Base-by-base conservation (phyloP, 495 filamentous ascomycete species). In the Aspergillus ellipticus region DNA sequence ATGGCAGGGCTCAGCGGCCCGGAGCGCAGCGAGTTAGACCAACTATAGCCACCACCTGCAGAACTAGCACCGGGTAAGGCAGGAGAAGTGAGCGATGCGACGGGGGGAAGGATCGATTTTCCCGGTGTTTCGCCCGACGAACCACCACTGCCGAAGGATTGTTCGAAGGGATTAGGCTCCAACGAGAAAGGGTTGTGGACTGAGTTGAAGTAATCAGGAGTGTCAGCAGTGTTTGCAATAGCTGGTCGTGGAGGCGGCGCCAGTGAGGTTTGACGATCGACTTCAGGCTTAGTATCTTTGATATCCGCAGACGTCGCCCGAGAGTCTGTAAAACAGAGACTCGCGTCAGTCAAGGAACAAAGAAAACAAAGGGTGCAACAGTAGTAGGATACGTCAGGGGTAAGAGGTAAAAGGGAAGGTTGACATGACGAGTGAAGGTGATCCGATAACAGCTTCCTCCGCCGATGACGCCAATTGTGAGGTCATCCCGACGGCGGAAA, bases 1-100 rank as follows among this genome's bases (percentile, higher is more conserved):
- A 98, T 98, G 53, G 94, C 94, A 73, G 94, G 94, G 69, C 94
- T 97, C 64, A 98, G 71, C 21, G 95, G 94, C 58, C 94, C 94
- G 48, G 92, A 90, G 49, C 94, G 85, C 60, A 98, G 78, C 20
- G 90, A 95, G 64, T 92, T 87, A 43, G 82, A 76, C 92, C 94
- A 97, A 73, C 85, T 84, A 64, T 88, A 89, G 28, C 76, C 77
- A 29, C 65, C 78, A 17, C 65, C 82, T 24, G 82, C 84, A 28
- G 77, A 78, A 63, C 83, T 80, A 69, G 83, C 78, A 46, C 89
- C 87, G 49, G 89, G 88, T 26, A 91, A 69, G 15, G 92, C 90
- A 43, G 94, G 95, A 11, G 95, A 97, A 11, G 95, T 93, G 61
- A 98, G 81, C 31, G 90, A 82, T 17, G 94, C 90, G 59, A 97